Base-by-base conservation (phyloP, 768 basidiomycete genomes). In the Lactifluus volemus region DNA sequence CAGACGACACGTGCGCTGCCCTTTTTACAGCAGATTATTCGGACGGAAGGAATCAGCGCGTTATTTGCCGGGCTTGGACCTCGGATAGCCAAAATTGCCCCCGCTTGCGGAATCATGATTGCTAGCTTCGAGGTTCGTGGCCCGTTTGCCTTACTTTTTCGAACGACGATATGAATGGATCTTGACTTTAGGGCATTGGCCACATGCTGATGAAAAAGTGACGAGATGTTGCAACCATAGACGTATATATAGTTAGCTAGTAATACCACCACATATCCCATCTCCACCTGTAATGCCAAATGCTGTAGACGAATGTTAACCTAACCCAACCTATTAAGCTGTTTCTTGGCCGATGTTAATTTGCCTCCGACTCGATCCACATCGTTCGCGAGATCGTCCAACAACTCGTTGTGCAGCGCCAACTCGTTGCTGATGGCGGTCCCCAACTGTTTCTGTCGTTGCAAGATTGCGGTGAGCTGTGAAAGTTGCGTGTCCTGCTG, bases 81-180 rank as follows among this genome's bases (percentile, higher is more conserved):
- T 53, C 85, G 97, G 42, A 84, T 95, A 55, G 92, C 85, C 47
- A 99, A 98, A 74, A 96, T 97, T 64, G 92, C 92, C 11, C 97
- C 97, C 42, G 97, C 96, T 45, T 99, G 97, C 73, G 96, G 96
- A 25, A 88, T 99, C 66, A 98, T 98, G 96, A 97, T 98, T 71
- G 84, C 90, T 58, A 94, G 88, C 72, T 98, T 88, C 70, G 95
- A 98, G 84, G 94, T 85, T 66, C 34, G 74, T 21, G 48, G 25
- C 19, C 42, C 55, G 39, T 25, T n/a, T 54, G 39, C n/a, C 54
- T 59, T 38, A 25, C 29, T 58, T 12, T 59, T 39, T 30, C 25
- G 11, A 44, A 49, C 50, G 6, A 59, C 10, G 8, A 48, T 63
- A 25, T 30, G 59, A 12, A 65, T 69, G 45, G 71, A 55, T 19